Evolutionary conservation across 345 rosid genomes (phyloP).

Genomic region (Populus ilicifolia): DNA sequence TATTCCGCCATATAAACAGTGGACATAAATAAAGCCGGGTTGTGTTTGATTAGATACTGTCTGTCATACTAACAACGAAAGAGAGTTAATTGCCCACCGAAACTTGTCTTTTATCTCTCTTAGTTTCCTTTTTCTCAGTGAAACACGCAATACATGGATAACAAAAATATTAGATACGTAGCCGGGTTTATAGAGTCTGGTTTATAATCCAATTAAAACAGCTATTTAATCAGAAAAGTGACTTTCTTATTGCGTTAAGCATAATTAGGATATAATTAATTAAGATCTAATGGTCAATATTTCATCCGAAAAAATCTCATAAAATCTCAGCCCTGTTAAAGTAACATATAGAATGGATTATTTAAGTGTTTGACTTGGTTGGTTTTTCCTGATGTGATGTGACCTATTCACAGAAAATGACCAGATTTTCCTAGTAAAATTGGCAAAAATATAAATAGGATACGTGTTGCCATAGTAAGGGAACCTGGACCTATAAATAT

Average conservation of each 20-base stretch:
- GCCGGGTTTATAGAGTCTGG: neutral
- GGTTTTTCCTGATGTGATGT: neutral
- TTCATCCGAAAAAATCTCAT: neutral
- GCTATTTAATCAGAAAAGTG: neutral
- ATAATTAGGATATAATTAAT: too few relatives aligned
- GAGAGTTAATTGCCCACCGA: neutral
- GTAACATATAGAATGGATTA: neutral
- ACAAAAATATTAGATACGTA: neutral
- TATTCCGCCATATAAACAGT: too few relatives aligned
- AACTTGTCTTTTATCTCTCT: neutral
- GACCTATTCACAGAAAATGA: neutral
- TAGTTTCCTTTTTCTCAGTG: neutral
- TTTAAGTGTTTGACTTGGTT: neutral
- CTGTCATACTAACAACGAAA: too few relatives aligned
- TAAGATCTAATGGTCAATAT: neutral
- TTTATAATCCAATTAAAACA: neutral
- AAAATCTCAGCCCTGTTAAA: constrained; percentile 4
- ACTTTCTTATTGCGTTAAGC: too few relatives aligned
- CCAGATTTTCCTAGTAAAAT: neutral
- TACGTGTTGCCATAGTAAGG: neutral
- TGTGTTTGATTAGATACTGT: neutral
- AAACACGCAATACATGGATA: neutral
- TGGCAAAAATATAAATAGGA: neutral
- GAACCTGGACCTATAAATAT: neutral
- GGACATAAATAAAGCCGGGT: neutral